Base-by-base conservation (phyloP, 129 eudicot genomes). In the Kitagawia praeruptora region DNA sequence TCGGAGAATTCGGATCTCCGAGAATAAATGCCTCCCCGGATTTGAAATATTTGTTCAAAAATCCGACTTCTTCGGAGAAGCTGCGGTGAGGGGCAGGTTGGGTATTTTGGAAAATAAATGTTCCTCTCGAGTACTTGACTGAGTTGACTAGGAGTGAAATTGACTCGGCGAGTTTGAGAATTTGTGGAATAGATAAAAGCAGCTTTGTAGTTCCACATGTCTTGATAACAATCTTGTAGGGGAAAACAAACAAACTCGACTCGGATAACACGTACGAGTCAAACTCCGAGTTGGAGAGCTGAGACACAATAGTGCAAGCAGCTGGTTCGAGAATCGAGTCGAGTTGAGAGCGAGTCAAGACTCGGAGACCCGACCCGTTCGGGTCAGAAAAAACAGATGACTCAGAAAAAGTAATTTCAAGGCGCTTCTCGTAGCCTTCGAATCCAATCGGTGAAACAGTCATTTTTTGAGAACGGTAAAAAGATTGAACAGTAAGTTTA, bases 211-310 rank as follows among this genome's bases (percentile, higher is more conserved):
- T 87, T 27, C 90, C 90, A 48, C 88, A 87, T 0, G 90, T 87
- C 49, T 87, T 87, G 79, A 87, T 53, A 11, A 87, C 70, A 42
- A 87, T 87, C 41, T 54, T 82, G 77, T 27, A 56, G 3, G 88
- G 88, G 81, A 79, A 87, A 12, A 87, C 77, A 63, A 87, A 87
- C 40, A 87, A 21, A 74, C 87, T 87, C 21, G 89, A 87, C 82
- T 87, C 89, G 38, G 90, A 87, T 12, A 87, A 81, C 14, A 87
- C 88, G 81, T 84, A 87, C 66, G 90, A 84, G 86, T 87, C 90
- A 66, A 87, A 79, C 80, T 81, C 84, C 21, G 90, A 14, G 80
- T 87, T 87, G 45, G 80, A 70, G 7, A 84, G 75, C 73, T 76
- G 82, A 21, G 84, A 49, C 4, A 87, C 88, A 9, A 87, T 82